Evolutionary conservation across 352 stramenopile species (phyloP).

Genomic region (Pythium biforme): DNA sequence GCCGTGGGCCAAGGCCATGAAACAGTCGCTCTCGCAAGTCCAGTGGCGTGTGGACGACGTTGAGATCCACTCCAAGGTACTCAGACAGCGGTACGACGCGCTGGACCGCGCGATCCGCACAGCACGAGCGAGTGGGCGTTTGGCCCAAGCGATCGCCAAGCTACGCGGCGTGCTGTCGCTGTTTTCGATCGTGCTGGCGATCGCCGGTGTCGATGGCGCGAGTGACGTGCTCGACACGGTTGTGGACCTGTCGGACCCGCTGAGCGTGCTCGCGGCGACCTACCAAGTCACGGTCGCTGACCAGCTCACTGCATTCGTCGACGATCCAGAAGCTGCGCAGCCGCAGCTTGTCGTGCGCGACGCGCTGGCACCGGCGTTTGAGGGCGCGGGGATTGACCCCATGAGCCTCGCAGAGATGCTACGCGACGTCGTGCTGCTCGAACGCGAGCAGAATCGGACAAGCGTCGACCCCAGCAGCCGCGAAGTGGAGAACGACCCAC

Average conservation of each 20-base stretch:
- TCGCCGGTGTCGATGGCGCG: constrained; percentile 8
- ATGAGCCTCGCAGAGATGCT: not conserved
- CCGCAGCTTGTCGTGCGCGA: not conserved
- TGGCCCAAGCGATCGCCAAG: not conserved
- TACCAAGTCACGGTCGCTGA: not conserved
- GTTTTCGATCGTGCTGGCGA: not conserved
- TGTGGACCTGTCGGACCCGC: constrained; percentile 7
- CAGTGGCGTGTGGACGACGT: not conserved
- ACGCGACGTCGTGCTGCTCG: not conserved
- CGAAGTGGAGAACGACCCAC: too few species aligned
- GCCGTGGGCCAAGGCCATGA: constrained; percentile 3
- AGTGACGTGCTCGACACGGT: constrained; percentile 4
- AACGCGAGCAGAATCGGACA: not conserved
- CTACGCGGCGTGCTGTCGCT: constrained; percentile 2
- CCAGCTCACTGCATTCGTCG: not conserved
- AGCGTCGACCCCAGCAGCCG: not conserved
- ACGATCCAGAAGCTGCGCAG: not conserved
- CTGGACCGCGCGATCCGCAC: not conserved
- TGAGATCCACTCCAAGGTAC: not conserved
- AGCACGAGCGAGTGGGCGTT: not conserved
- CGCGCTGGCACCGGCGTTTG: not conserved
- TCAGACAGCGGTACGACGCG: not conserved
- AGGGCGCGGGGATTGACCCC: not conserved
- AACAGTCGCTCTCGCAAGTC: constrained; percentile 7
- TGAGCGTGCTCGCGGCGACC: not conserved